A percentile compares a stretch with the other conserved stretches of the same genome.
Conservation (phyloP, 2,329 filamentous ascomycete species). For the Fusarium begoniae region DNA sequence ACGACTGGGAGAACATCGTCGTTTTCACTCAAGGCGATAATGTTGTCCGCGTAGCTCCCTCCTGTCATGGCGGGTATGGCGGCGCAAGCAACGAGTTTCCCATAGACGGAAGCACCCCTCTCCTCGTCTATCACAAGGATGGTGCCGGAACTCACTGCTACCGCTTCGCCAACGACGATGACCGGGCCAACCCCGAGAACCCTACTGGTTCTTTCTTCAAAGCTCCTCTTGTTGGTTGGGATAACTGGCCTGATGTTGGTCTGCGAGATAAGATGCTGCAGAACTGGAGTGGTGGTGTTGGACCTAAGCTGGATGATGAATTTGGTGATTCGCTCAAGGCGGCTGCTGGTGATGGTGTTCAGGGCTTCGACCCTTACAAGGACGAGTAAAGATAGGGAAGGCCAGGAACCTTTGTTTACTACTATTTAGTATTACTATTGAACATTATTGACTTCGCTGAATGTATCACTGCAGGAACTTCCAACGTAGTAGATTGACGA, state of each 20-base stretch:
- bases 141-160: conserved; percentile 43
- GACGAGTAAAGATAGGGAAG: conserved; percentile 17
- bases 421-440: not conserved
- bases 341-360: conserved; percentile 41
- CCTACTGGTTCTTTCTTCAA: conserved; percentile 37
- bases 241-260: conserved; percentile 40
- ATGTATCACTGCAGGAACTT: not conserved
- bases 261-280: conserved; percentile 40
- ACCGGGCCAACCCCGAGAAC: conserved; percentile 41
- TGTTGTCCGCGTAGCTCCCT: conserved; percentile 43
- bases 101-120: conserved; percentile 30
- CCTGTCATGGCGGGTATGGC: conserved; percentile 41
- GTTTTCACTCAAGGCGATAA: conserved; percentile 44
- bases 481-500: too few relatives aligned
- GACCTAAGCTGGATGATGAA: conserved; percentile 44
- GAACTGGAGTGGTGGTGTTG: conserved; percentile 42
- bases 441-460: not conserved
- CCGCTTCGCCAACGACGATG: conserved; percentile 44
- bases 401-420: not conserved
- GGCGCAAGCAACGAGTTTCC: conserved; percentile 37
- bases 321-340: conserved; percentile 36
- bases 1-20: conserved; percentile 55
- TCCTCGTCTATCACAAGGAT: conserved; percentile 46
- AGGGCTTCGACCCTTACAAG: conserved; percentile 41
- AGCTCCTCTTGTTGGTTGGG: conserved; percentile 43